Evolutionary conservation across 257 asterid genomes (phyloP), one percentile per base, ranked within the genome.

Genomic region (Lavandula angustifolia): DNA sequence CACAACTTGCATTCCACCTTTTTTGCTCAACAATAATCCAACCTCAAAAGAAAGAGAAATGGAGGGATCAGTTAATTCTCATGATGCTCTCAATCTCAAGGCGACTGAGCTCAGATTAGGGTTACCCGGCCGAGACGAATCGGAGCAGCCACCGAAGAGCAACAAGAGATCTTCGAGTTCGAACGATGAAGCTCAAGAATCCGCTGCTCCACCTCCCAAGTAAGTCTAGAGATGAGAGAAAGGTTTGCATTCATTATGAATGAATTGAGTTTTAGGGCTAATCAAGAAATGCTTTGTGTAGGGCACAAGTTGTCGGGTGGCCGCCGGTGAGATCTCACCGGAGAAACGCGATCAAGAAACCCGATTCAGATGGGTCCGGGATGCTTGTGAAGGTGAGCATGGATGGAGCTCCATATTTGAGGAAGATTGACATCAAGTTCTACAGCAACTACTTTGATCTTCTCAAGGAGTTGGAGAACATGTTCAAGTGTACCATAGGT

Each of bases 281-380:
- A 56, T 58, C 5, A 34, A 27, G 13, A 16, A 16, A n/a, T 43
- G 4, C 12, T 53, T 27, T 50, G 13, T 44, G 3, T 18, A 81
- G 85, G 73, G 73, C 80, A 64, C 91, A 84, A 78, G 80, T 84
- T 2, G 84, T 81, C 3, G 87, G 91, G 3, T 84, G 91, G 91
- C 87, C 91, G 41, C 91, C 85, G 66, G 87, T 84, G 32, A 73
- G 84, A 66, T 79, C 81, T 8, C 75, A 68, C 77, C 48, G 81
- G 65, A 84, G 75, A 69, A 74, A 66, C 10, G 74, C 50, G 55
- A 50, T 64, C 67, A 79, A 70, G 7, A 48, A 58, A 9, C 14
- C 68, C 33, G 78, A 74, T 38, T 56, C 61, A 0, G 82, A 76
- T 37, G 80, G 69, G 41, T 62, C 75, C 10, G 80, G 79, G 12